Evolutionary conservation across 2,329 filamentous ascomycete genomes (phyloP).

Genomic region (Aspergillus sergii): DNA sequence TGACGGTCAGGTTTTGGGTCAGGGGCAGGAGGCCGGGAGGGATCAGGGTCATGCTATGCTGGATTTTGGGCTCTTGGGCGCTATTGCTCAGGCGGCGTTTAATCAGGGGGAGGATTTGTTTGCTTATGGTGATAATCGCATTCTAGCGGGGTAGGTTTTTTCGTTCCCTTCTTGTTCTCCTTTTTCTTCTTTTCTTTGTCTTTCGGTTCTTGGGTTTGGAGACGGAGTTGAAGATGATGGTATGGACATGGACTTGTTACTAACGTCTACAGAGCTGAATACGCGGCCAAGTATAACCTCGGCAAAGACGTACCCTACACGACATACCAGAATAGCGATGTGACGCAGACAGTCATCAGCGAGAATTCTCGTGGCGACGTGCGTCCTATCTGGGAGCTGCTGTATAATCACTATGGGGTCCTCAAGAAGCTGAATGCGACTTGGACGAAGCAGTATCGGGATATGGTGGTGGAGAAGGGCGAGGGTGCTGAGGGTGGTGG

Average conservation of each 20-base stretch:
- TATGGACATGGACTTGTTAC: neutral
- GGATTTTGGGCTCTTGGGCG: conserved; percentile 43
- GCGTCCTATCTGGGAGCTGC: conserved; percentile 43
- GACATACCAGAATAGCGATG: conserved; percentile 43
- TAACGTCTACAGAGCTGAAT: conserved; percentile 10
- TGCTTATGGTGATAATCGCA: conserved; percentile 33
- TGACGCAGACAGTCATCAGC: conserved; percentile 39
- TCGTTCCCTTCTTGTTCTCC: neutral
- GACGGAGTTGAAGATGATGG: no score
- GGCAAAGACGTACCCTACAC: conserved; percentile 48
- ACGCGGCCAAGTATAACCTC: conserved; percentile 46
- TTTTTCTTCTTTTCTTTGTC: no score
- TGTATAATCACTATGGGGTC: conserved; percentile 45
- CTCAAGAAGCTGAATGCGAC: conserved; percentile 42
- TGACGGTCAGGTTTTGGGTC: conserved; percentile 34
- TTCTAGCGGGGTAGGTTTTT: conserved; percentile 38
- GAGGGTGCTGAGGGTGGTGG: conserved; percentile 49
- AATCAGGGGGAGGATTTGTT: conserved; percentile 50
- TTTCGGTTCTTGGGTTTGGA: no score
- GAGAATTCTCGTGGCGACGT: conserved; percentile 34
- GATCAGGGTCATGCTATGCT: conserved; percentile 52
- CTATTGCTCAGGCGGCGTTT: conserved; percentile 46
- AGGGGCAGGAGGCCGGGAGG: conserved; percentile 47
- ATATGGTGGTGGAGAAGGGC: conserved; percentile 36
- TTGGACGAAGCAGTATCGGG: conserved; percentile 43